phyloP scores from a whole-genome alignment of 495 filamentous ascomycete species.

The Letharia lupina region DNA sequence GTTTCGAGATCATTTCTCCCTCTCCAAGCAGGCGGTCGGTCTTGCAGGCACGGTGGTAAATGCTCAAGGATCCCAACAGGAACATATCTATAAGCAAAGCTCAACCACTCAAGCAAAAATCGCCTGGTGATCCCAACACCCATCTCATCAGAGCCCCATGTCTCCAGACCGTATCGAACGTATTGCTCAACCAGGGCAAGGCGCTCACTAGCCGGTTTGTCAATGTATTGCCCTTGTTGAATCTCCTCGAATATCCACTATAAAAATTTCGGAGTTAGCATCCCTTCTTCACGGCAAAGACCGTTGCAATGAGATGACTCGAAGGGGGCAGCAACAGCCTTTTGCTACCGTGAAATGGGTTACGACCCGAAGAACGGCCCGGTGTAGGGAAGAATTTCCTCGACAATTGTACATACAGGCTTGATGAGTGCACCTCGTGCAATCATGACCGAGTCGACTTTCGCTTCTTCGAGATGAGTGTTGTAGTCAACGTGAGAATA shows the following conservation, averaged over 20 bases:
- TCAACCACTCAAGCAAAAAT: constrained; percentile 91
- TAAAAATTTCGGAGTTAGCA: constrained; percentile 56
- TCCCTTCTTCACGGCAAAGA: not conserved
- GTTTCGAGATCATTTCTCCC: constrained; percentile 89
- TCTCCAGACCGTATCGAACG: constrained; percentile 78
- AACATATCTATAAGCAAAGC: constrained; percentile 84
- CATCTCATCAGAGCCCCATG: constrained; percentile 91
- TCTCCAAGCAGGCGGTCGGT: constrained; percentile 73
- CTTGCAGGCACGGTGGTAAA: constrained; percentile 76
- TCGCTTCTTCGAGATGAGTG: constrained; percentile 62
- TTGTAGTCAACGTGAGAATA: constrained; percentile 88
- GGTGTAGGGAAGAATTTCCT: not conserved
- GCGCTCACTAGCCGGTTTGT: constrained; percentile 85
- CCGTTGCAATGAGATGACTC: not conserved
- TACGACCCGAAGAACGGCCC: not conserved
- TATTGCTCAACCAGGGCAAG: constrained; percentile 81
- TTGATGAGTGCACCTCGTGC: constrained; percentile 50
- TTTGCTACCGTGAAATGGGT: not conserved
- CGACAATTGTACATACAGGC: not conserved
- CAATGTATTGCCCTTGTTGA: constrained; percentile 79
- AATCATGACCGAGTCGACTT: constrained; percentile 85
- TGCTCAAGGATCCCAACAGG: constrained; percentile 82
- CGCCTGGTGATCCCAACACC: constrained; percentile 80
- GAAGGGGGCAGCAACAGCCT: not conserved
- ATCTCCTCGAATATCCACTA: constrained; percentile 99